A percentile compares a stretch with the other conserved stretches of the same genome.
Evolutionary conservation across 345 rosid genomes (phyloP).

Genomic region (Melastoma malabathricum): DNA sequence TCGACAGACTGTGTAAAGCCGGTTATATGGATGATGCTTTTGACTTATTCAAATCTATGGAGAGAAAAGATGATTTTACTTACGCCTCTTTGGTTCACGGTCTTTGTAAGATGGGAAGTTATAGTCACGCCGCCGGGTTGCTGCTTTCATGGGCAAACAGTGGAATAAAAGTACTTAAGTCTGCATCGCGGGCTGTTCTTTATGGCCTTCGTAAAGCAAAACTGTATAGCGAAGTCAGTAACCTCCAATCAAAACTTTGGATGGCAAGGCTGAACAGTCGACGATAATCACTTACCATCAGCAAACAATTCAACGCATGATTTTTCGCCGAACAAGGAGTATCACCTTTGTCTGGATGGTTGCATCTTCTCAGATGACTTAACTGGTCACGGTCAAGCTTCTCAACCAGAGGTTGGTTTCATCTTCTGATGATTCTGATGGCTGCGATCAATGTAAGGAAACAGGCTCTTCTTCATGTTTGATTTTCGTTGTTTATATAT

Average conservation of each 20-base stretch:
- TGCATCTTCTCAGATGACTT: too few species aligned
- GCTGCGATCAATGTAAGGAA: too few species aligned
- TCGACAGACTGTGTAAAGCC: constrained; percentile 60
- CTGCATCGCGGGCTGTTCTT: constrained; percentile 57
- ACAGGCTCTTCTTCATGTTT: too few species aligned
- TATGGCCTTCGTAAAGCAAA: constrained; percentile 51
- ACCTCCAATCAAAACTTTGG: constrained; percentile 38
- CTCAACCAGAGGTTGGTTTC: too few species aligned
- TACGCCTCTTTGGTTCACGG: constrained; percentile 64
- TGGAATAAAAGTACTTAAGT: constrained; percentile 47
- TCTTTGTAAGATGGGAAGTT: constrained; percentile 60
- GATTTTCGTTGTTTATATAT: too few species aligned
- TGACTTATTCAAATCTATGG: constrained; percentile 47
- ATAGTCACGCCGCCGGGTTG: constrained; percentile 49
- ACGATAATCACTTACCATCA: constrained; percentile 8
- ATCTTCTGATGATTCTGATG: too few species aligned
- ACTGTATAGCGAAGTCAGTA: constrained; percentile 35
- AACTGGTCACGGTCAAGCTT: too few species aligned
- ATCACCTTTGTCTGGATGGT: too few species aligned
- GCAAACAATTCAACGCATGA: too few species aligned
- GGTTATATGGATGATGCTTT: constrained; percentile 46
- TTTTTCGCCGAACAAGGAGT: too few species aligned
- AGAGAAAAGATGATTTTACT: constrained; percentile 59
- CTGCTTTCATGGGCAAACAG: constrained; percentile 46
- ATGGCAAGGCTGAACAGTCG: constrained; percentile 20